Evolutionary conservation across 768 basidiomycete species (phyloP).

Genomic region (Suillus tomentosus): DNA sequence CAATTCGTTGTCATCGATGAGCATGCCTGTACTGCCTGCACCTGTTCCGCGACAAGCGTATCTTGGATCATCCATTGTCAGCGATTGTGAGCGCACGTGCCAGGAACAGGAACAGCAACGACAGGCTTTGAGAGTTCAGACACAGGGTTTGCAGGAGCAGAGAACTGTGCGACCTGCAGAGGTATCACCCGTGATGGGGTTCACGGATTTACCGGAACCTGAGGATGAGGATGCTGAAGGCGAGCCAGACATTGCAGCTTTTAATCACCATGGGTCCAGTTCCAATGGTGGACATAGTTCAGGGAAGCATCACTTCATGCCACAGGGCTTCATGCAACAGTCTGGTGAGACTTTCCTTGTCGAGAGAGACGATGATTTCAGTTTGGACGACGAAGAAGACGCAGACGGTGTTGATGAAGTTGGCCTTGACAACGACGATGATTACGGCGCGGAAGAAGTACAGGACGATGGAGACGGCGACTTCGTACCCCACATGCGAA

Average conservation of each 20-base stretch:
- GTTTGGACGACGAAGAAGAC: slow-evolving; percentile 26
- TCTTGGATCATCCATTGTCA: slow-evolving; percentile 32
- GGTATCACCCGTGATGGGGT: slow-evolving; percentile 34
- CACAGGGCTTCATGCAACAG: slow-evolving; percentile 21
- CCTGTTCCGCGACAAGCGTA: slow-evolving; percentile 37
- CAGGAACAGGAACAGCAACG: slow-evolving; percentile 40
- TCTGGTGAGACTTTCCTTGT: slow-evolving; percentile 24
- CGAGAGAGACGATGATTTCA: slow-evolving; percentile 19
- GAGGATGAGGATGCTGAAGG: slow-evolving; percentile 41
- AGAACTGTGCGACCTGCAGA: slow-evolving; percentile 35
- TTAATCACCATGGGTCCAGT: slow-evolving; percentile 25
- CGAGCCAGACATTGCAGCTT: slow-evolving; percentile 32
- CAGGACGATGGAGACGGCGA: slow-evolving; percentile 35
- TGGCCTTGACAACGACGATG: slow-evolving; percentile 27
- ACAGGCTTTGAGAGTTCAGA: slow-evolving; percentile 32
- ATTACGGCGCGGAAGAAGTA: slow-evolving; percentile 28
- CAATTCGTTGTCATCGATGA: slow-evolving; percentile 24
- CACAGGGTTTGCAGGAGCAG: slow-evolving; percentile 35
- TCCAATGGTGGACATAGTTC: slow-evolving; percentile 30
- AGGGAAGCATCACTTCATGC: slow-evolving; percentile 18
- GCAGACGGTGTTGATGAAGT: slow-evolving; percentile 29
- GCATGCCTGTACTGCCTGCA: slow-evolving; percentile 28
- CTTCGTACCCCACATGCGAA: slow-evolving; percentile 32
- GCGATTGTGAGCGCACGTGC: slow-evolving; percentile 38
- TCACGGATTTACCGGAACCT: slow-evolving; percentile 29